phyloP scores from a whole-genome alignment of 1,284 basidiomycete genomes.

The Butyriboletus appendiculatus region DNA sequence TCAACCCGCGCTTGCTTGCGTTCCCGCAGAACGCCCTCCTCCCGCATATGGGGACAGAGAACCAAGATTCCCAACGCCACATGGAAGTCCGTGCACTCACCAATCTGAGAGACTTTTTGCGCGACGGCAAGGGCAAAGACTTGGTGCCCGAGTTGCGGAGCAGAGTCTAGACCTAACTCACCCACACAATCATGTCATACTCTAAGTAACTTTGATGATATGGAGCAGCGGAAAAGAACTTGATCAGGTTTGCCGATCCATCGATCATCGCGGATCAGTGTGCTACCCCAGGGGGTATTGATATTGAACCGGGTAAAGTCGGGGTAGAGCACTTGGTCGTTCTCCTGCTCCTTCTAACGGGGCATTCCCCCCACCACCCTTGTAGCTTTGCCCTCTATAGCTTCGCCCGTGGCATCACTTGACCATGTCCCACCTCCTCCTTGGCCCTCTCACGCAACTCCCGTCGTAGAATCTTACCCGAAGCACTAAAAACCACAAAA shows the following conservation, averaged over 20 bases:
- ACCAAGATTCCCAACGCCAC: constrained; percentile 75
- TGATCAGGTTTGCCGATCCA: not conserved
- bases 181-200: not conserved
- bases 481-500: constrained; percentile 43
- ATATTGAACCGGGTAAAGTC: no score
- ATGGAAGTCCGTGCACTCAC: constrained; percentile 81
- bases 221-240: not conserved
- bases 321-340: not conserved
- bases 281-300: not conserved
- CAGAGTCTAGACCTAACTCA: constrained; percentile 19
- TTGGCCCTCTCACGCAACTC: constrained; percentile 61
- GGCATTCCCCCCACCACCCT: no score
- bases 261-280: not conserved
- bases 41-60: constrained; percentile 92
- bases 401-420: constrained; percentile 15
- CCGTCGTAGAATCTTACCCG: constrained; percentile 71
- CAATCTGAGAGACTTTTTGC: constrained; percentile 70
- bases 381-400: not conserved
- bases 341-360: no score
- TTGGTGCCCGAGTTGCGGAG: constrained; percentile 61
- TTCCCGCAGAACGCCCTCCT: constrained; percentile 84
- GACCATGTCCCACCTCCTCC: constrained; percentile 41
- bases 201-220: not conserved
- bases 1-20: constrained; percentile 78
- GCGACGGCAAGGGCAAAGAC: constrained; percentile 62